A percentile compares a stretch with the other conserved stretches of the same genome.
Conservation (phyloP, 1,284 basidiomycete genomes). For the Ceratobasidium sp. region DNA sequence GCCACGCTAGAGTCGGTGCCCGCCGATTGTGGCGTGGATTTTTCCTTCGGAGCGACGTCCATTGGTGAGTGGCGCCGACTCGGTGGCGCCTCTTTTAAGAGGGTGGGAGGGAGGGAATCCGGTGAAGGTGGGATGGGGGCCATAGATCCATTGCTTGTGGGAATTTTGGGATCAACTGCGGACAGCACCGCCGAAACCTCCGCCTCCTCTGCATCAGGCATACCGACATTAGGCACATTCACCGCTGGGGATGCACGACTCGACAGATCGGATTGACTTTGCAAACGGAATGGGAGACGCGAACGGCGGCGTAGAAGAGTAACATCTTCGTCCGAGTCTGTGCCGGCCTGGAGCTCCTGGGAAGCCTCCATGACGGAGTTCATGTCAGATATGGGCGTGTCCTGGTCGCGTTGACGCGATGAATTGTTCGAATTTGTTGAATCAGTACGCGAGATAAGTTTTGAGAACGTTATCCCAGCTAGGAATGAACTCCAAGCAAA, state of each 20-base stretch:
- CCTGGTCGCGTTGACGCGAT: not conserved
- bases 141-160: not conserved
- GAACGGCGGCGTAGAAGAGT: not conserved
- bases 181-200: not conserved
- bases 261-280: no score
- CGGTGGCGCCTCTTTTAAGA: not conserved
- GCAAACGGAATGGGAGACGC: no score
- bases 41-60: not conserved
- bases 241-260: no score
- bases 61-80: not conserved
- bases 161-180: not conserved
- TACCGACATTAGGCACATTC: no score
- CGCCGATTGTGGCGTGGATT: not conserved
- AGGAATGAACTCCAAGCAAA: constrained; percentile 9
- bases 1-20: no score
- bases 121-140: not conserved
- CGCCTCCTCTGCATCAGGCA: not conserved
- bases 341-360: not conserved
- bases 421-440: not conserved
- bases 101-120: not conserved
- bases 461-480: not conserved
- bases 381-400: no score
- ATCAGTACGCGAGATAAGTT: not conserved
- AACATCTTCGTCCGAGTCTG: not conserved
- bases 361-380: no score